Percentiles rank a stretch among this genome's conserved stretches.
phyloP scores from a whole-genome alignment of 768 basidiomycete species.

The Phlebiopsis gigantea region DNA sequence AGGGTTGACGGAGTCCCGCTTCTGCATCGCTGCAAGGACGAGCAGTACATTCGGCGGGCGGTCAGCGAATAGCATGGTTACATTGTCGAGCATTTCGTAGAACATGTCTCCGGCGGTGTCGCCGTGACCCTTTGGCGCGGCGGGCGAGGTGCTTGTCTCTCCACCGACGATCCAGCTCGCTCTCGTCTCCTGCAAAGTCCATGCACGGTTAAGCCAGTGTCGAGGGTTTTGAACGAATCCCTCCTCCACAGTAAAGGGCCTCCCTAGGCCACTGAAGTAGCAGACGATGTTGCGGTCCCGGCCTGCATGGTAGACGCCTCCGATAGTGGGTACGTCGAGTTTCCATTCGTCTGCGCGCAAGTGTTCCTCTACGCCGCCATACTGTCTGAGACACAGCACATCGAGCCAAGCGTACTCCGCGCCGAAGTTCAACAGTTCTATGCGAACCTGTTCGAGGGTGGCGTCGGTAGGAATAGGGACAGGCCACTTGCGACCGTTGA shows the following conservation, averaged over 20 bases:
- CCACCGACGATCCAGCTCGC: not conserved
- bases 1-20: not conserved
- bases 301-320: not conserved
- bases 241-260: not conserved
- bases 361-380: not conserved
- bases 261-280: constrained; percentile 4
- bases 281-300: not conserved
- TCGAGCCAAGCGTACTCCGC: constrained; percentile 4
- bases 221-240: not conserved
- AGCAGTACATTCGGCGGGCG: not conserved
- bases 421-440: constrained; percentile 6
- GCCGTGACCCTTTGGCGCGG: not conserved
- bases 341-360: constrained; percentile 3
- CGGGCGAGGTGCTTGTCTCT: not conserved
- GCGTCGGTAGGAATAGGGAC: constrained; percentile 3
- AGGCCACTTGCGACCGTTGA: constrained; percentile 5
- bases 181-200: constrained; percentile 5
- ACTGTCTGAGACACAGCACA: constrained; percentile 6
- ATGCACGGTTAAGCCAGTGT: constrained; percentile 10
- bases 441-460: constrained; percentile 4
- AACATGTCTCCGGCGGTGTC: not conserved
- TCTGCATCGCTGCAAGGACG: not conserved
- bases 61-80: not conserved
- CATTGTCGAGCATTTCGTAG: not conserved
- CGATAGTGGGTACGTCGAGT: constrained; percentile 8